A percentile compares a stretch with the other conserved stretches of the same genome.
Conservation (phyloP, 352 stramenopile genomes). For the Phytophthora meadii region DNA sequence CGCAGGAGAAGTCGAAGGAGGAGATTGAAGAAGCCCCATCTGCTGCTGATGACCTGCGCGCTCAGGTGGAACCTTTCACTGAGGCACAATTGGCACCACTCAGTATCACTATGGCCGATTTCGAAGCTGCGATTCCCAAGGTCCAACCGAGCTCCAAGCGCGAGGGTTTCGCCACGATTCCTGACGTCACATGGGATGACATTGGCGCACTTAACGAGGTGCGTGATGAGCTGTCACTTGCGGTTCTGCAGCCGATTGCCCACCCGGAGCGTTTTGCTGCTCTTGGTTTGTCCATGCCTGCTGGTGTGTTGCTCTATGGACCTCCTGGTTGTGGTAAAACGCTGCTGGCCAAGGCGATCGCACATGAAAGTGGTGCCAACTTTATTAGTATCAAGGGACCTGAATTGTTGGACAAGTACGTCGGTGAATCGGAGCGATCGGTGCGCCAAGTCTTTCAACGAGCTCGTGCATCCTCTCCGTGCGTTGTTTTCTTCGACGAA, state of each 20-base stretch:
- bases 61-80: conserved; percentile 85
- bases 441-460: conserved; percentile 98
- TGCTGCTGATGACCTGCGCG: conserved; percentile 71
- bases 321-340: conserved; percentile 99
- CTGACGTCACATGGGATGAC: conserved; percentile 98
- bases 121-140: conserved; percentile 95
- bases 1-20: conserved; percentile 16
- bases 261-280: conserved; percentile 95
- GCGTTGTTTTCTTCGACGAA: conserved; percentile 99
- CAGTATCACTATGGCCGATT: conserved; percentile 97
- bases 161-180: conserved; percentile 98
- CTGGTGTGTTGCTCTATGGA: conserved; percentile 98
- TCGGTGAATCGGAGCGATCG: conserved; percentile 97
- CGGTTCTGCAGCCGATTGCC: conserved; percentile 97
- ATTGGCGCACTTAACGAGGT: conserved; percentile 95
- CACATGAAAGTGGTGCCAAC: conserved; percentile 98
- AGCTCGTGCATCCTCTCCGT: conserved; percentile 97
- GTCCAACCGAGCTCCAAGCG: conserved; percentile 98
- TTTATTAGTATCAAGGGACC: conserved; percentile 99
- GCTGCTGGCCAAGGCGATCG: conserved; percentile 98
- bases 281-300: conserved; percentile 96
- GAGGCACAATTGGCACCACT: conserved; percentile 90
- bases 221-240: conserved; percentile 96
- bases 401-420: conserved; percentile 99
- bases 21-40: conserved; percentile 28